Base-by-base conservation (phyloP, 78 protist genomes). In the Dictyostelium firmibasis region DNA sequence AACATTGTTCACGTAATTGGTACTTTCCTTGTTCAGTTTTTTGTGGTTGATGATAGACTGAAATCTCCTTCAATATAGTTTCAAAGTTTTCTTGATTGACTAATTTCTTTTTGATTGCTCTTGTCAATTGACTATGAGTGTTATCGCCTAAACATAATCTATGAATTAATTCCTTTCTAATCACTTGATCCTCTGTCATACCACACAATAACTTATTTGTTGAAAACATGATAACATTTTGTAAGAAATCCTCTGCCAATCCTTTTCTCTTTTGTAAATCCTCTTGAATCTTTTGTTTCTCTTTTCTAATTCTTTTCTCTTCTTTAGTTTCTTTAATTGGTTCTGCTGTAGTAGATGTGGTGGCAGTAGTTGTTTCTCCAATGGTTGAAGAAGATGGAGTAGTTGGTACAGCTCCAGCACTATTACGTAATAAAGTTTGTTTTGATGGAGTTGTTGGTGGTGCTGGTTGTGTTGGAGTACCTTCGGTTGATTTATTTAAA, bases 1-100 rank as follows among this genome's bases (percentile, higher is more conserved):
- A 93, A 60, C 92, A 93, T 85, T 74, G 53, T 57, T 93, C 96
- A 27, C 81, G 77, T 27, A 93, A 57, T 72, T 93, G 96, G 23
- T 85, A 93, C 31, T 85, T 84, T 13, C 96, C 96, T 60, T 93
- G 96, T 64, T 93, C 96, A 41, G 92, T 93, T 70, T 89, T 89
- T 81, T 89, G 94, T 81, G 94, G 94, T 11, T 16, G 69, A 18
- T 89, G 94, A 53, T 69, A 89, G 7, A 47, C 50, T 31, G 94
- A 72, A 38, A 93, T 72, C 33, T 93, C 96, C 27, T 85, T 85
- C 5, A 93, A 62, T 25, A 93, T 93, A 16, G 36, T 43, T 50
- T 93, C 96, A 38, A 93, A 93, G 14, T 72, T 35, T 50, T 85
- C 85, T 78, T 85, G 92, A 16, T 84, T 41, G 9, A 85, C 92